Base-by-base conservation (phyloP, 164 flowering plant genomes). In the Chimonanthus praecox region DNA sequence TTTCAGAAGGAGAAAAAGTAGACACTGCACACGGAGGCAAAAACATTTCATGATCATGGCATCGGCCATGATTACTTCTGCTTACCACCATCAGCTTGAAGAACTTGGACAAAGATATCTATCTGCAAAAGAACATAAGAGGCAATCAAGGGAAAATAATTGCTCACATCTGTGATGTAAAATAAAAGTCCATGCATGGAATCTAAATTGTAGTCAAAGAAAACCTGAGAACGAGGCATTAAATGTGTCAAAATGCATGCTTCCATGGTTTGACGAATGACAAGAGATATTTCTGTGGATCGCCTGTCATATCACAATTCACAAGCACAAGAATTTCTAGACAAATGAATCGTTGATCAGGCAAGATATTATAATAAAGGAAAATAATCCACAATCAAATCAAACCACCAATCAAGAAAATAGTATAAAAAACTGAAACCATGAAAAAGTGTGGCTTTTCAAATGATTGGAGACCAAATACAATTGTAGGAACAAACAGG, bases 31-130 rank as follows among this genome's bases (percentile, higher is more conserved):
- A 58, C 6, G 4, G 6, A 63, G 8, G 4, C 11, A 62, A 68
- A 63, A 8, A 8, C 21, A 72, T 10, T 9, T 7, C 11, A 62
- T 33, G 46, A 15, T 4, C 64, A 16, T 44, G 2, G 15, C 51
- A 58, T 18, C 8, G 33, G 5, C 16, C 61, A 44, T 9, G 61
- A 48, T 5, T 15, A 45, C 45, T 54, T 71, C 48, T 51, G 60
- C 69, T 71, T 88, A 95, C 99, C 99, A 82, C 97, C 99, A 87
- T 95, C 99, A 71, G 99, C 99, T 82, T 95, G 99, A 71, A 95
- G 96, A 82, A 95, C 99, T 85, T 95, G 98, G 66, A 95, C 91
- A 83, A 85, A 95, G 50, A 95, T 90, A 79, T 95, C 99, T 67
- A 95, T 95, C 99, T 95, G 89, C 80, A 79, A 78, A 74, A 66